Base-by-base conservation (phyloP, 805 yeast species). In the Lipomyces yamanashiensis region DNA sequence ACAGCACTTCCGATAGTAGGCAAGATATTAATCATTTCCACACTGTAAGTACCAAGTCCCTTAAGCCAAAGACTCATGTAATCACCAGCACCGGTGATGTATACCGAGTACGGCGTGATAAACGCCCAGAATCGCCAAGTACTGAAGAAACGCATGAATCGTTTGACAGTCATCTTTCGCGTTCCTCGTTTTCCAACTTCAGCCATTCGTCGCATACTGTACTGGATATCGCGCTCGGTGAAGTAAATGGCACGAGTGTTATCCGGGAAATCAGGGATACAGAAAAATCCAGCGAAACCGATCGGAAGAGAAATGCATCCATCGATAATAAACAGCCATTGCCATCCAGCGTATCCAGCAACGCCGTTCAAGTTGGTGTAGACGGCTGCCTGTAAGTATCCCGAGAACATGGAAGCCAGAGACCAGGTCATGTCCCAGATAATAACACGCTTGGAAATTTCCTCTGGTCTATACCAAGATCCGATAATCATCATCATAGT, bases 281-380 rank as follows among this genome's bases (percentile, higher is more conserved):
- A 67, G 70, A 82, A 82, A 62, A 80, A 78, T 0, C 88, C 89
- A 57, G 83, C 64, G 7, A 87, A 9, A 8, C 87, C 88, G 45
- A 88, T 82, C 1, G 80, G 84, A 34, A 87, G 71, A 5, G 88
- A 83, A 54, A 88, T 80, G 54, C 83, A 70, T 12, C 87, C 87
- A 72, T 87, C 90, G 65, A 88, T 80, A 52, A 88, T 83, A 71
- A 85, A 87, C 71, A 85, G 83, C 91, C 91, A 88, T 77, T 86
- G 80, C 91, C 91, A 88, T 13, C 89, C 85, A 8, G 80, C 79
- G 12, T 83, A 75, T 0, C 90, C 90, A 53, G 73, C 71, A 8
- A 73, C 76, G 36, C 87, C 89, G 58, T 79, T 75, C 68, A 87
- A 72, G 49, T 75, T 69, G 23, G 78, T 70, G 63, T 77, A 81